Percentiles rank a stretch among this genome's conserved stretches.
These are phyloP conservation scores for Populus hybrid DNA, from an alignment of 441 rosid species.

Conservation along the genomic window DNA sequence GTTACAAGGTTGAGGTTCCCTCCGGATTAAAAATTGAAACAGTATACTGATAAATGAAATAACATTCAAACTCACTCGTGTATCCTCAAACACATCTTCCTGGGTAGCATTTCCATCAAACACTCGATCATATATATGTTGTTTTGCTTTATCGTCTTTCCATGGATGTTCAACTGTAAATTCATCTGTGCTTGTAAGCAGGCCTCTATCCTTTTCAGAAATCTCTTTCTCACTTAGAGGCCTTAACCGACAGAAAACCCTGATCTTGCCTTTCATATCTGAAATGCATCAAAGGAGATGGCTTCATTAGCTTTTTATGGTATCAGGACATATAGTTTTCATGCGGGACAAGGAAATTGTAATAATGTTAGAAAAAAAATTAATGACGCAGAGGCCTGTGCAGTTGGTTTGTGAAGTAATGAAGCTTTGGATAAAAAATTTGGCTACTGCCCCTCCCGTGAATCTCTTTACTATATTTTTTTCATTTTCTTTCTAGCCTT, in stretches of 20 bases:
- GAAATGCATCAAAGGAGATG: slow-evolving; percentile 15
- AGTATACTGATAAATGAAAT: too few species aligned
- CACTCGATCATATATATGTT: slow-evolving; percentile 85
- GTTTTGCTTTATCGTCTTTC: slow-evolving; percentile 90
- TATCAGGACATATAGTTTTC: not conserved
- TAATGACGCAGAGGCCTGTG: not conserved
- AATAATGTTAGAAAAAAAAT: not conserved
- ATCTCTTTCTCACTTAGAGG: slow-evolving; percentile 80
- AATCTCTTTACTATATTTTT: not conserved
- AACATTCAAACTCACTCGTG: slow-evolving; percentile 46
- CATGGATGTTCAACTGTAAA: slow-evolving; percentile 90
- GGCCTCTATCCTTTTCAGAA: slow-evolving; percentile 47
- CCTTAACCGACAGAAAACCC: slow-evolving; percentile 89
- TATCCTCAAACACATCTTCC: slow-evolving; percentile 86
- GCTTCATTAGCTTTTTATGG: not conserved
- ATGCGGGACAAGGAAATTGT: too few species aligned
- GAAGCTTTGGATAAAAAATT: not conserved
- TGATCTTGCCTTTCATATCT: slow-evolving; percentile 98
- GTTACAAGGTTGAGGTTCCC: not conserved
- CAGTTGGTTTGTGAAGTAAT: not conserved
- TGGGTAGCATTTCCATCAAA: slow-evolving; percentile 77
- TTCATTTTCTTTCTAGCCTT: not conserved
- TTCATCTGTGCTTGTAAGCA: slow-evolving; percentile 60
- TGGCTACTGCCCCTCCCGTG: not conserved
- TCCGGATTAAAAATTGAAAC: not conserved